Percentiles rank a stretch among this genome's conserved stretches.
Evolutionary conservation across 345 rosid genomes (phyloP).

Genomic region (Erodium maritimum): DNA sequence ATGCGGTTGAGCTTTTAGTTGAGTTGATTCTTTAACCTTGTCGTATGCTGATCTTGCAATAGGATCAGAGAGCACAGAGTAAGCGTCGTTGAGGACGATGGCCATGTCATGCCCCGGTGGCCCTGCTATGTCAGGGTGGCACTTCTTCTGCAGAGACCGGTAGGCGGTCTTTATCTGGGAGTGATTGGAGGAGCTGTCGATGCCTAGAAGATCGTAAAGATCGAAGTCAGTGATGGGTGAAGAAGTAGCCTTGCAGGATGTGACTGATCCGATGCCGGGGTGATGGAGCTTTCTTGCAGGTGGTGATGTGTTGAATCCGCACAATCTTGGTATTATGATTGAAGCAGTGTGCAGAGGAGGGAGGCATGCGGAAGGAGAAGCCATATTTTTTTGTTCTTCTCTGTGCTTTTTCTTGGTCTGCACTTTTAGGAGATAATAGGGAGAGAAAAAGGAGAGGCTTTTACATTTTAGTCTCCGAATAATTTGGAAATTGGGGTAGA

Average conservation of each 20-base stretch:
- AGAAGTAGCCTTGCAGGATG: slow-evolving; percentile 31
- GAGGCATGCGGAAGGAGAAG: neutral
- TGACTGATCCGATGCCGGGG: neutral
- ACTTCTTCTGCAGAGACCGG: slow-evolving; percentile 56
- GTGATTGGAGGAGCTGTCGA: slow-evolving; percentile 42
- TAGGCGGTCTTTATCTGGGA: slow-evolving; percentile 69
- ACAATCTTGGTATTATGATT: neutral
- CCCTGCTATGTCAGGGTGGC: slow-evolving; percentile 86
- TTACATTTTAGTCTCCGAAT: neutral
- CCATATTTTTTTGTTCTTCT: neutral
- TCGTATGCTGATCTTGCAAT: slow-evolving; percentile 60
- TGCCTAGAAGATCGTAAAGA: slow-evolving; percentile 74
- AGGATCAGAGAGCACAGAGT: slow-evolving; percentile 59
- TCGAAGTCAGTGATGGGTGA: slow-evolving; percentile 46
- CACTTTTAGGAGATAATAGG: neutral
- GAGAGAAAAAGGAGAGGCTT: neutral
- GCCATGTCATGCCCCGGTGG: slow-evolving; percentile 80
- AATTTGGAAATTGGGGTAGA: neutral
- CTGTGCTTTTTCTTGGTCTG: neutral
- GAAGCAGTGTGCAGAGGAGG: neutral
- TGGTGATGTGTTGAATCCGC: neutral
- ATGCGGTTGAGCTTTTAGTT: too few species aligned
- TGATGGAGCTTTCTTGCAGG: slow-evolving; percentile 8
- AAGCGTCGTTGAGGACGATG: slow-evolving; percentile 72
- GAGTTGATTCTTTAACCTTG: too few species aligned